Conservation (phyloP, 2,329 filamentous ascomycete genomes). For the Calonectria pauciramosa region DNA sequence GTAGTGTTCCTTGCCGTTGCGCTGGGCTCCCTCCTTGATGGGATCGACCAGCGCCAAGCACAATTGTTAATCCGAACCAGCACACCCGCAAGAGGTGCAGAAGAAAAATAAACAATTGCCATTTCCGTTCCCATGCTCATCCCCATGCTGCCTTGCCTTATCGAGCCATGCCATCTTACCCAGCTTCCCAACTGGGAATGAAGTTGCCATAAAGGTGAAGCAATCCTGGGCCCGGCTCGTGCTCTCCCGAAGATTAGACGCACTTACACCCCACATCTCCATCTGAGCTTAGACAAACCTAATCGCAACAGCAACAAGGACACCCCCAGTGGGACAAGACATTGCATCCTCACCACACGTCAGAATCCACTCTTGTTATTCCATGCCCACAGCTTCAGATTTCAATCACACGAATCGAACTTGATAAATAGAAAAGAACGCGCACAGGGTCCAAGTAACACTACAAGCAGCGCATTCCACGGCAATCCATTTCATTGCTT, state of each 20-base stretch:
- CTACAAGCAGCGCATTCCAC: background rate
- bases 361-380: background rate
- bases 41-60: background rate
- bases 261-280: background rate
- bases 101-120: background rate
- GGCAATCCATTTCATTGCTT: background rate
- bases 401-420: background rate
- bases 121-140: background rate
- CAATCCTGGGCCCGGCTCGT: background rate
- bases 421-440: background rate
- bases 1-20: background rate
- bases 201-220: background rate
- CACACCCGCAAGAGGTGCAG: background rate
- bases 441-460: background rate
- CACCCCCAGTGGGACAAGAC: background rate
- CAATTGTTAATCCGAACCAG: background rate
- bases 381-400: background rate
- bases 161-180: background rate
- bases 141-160: no score
- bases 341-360: background rate
- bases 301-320: background rate
- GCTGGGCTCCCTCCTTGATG: background rate
- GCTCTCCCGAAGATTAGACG: background rate
- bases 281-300: constrained; percentile 15
- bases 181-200: background rate